Conservation (phyloP, 2,329 filamentous ascomycete species). For the Thielaviopsis euricoi region DNA sequence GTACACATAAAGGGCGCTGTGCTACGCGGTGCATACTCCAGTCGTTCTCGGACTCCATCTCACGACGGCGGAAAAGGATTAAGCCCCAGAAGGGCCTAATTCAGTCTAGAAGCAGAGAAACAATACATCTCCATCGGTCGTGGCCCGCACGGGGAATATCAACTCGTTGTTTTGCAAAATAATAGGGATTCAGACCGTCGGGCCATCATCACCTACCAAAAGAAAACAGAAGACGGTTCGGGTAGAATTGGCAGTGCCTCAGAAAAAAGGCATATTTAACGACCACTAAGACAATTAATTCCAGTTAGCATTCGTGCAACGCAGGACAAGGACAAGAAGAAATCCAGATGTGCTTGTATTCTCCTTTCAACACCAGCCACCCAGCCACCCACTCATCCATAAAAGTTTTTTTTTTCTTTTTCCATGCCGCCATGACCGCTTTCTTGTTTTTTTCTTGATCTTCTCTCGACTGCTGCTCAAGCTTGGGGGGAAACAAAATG, state of each 20-base stretch:
- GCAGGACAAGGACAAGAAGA: not conserved
- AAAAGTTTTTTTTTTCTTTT: too few relatives aligned
- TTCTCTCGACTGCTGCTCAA: not conserved
- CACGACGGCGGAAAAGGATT: not conserved
- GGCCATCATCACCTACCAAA: not conserved
- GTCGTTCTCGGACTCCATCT: not conserved
- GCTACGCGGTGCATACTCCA: not conserved
- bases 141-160: not conserved
- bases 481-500: not conserved
- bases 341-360: not conserved
- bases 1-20: not conserved
- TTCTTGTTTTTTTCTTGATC: not conserved
- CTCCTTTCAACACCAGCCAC: not conserved
- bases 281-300: not conserved
- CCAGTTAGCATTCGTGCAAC: not conserved
- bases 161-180: not conserved
- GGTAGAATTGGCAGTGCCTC: not conserved
- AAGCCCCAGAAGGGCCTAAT: constrained; percentile 12
- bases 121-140: not conserved
- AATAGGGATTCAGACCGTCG: not conserved
- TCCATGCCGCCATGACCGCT: not conserved
- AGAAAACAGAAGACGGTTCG: not conserved
- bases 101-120: not conserved
- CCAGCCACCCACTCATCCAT: not conserved
- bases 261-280: not conserved